phyloP scores from a whole-genome alignment of 257 asterid genomes.

The Primulina tabacum region DNA sequence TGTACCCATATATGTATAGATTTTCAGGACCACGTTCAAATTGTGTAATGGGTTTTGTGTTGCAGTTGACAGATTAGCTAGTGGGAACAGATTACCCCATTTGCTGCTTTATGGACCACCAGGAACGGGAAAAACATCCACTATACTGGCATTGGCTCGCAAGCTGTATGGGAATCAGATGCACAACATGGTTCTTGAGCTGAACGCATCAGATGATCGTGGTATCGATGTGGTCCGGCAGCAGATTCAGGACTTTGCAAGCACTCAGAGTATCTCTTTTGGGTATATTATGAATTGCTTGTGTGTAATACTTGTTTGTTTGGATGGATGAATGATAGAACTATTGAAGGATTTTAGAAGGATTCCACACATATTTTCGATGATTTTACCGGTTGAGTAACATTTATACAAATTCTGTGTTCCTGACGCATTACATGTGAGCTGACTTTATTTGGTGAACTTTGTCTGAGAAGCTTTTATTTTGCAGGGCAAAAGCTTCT shows the following conservation, averaged over 20 bases:
- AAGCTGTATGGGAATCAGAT: slow-evolving; percentile 78
- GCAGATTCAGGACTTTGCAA: slow-evolving; percentile 97
- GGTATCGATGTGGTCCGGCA: slow-evolving; percentile 96
- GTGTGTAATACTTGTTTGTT: background rate
- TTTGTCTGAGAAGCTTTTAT: slow-evolving; percentile 28
- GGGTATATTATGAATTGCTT: slow-evolving; percentile 42
- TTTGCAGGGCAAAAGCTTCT: slow-evolving; percentile 63
- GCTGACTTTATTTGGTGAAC: background rate
- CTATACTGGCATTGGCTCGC: slow-evolving; percentile 84
- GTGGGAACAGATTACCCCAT: slow-evolving; percentile 81
- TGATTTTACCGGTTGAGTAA: slow-evolving; percentile 4
- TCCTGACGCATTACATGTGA: slow-evolving; percentile 4
- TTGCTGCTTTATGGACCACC: slow-evolving; percentile 97
- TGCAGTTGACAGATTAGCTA: slow-evolving; percentile 89
- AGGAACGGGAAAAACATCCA: slow-evolving; percentile 98
- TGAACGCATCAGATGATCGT: slow-evolving; percentile 96
- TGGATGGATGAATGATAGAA: background rate
- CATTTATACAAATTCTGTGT: slow-evolving; percentile 1
- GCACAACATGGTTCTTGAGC: slow-evolving; percentile 91
- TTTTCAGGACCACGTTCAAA: slow-evolving; percentile 3
- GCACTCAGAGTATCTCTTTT: slow-evolving; percentile 95
- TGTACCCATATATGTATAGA: background rate
- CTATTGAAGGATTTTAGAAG: background rate
- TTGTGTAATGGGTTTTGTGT: slow-evolving; percentile 24
- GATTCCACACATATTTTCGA: background rate